Conservation (phyloP, 1,284 basidiomycete species). For the Trametes polyzona region DNA sequence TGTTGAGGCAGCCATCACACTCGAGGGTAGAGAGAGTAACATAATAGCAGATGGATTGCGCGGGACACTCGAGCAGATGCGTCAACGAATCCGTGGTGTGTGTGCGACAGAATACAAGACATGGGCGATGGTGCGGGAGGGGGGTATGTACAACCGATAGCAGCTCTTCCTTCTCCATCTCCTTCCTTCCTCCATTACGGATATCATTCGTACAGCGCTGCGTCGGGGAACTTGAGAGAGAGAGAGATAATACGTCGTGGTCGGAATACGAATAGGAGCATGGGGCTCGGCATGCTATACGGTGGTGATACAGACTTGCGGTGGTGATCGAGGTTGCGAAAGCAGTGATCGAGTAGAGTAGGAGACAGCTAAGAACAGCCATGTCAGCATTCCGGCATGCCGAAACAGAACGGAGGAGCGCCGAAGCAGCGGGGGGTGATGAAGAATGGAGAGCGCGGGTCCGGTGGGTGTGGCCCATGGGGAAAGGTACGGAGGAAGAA, state of each 20-base stretch:
- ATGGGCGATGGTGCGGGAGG: constrained; percentile 16
- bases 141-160: constrained; percentile 27
- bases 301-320: constrained; percentile 36
- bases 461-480: too few relatives aligned
- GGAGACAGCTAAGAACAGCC: constrained; percentile 21
- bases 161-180: constrained; percentile 10
- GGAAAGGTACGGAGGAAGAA: too few relatives aligned
- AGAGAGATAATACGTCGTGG: constrained; percentile 19
- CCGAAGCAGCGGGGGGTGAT: neutral
- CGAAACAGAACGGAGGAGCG: constrained; percentile 19
- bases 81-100: constrained; percentile 9
- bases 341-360: constrained; percentile 30
- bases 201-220: constrained; percentile 30
- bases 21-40: too few relatives aligned
- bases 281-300: constrained; percentile 26
- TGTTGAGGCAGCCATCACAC: neutral
- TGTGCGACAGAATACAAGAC: constrained; percentile 22
- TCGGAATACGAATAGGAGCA: constrained; percentile 29
- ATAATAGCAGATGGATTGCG: constrained; percentile 19
- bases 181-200: constrained; percentile 24
- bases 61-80: constrained; percentile 15
- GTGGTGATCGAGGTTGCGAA: constrained; percentile 26
- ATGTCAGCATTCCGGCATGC: constrained; percentile 24
- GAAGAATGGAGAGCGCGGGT: neutral
- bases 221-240: constrained; percentile 10